These are phyloP conservation scores for Cladosporium sp. DNA, from an alignment of 2,329 filamentous ascomycete genomes.

Conservation along the genomic window DNA sequence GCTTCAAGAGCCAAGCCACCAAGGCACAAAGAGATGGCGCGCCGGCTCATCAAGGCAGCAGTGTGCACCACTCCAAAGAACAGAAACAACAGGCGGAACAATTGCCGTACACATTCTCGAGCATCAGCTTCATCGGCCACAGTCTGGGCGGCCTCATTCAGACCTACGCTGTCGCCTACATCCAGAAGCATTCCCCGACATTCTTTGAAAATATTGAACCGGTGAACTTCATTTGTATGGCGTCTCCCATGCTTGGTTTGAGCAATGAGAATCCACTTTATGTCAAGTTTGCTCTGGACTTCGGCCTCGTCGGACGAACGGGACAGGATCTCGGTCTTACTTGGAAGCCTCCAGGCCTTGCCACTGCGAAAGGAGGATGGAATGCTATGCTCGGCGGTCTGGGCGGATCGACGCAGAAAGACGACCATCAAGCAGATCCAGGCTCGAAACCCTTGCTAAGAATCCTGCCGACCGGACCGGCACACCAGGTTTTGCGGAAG, in stretches of 20 bases:
- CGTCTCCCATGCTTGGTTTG: constrained; percentile 79
- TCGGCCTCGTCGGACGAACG: constrained; percentile 90
- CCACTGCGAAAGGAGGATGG: constrained; percentile 78
- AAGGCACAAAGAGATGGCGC: constrained; percentile 43
- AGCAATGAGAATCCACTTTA: constrained; percentile 98
- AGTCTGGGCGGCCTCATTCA: constrained; percentile 86
- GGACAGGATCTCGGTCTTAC: constrained; percentile 92
- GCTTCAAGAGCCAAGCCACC: constrained; percentile 40
- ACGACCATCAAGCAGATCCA: constrained; percentile 54
- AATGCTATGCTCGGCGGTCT: constrained; percentile 78
- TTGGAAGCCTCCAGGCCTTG: constrained; percentile 83
- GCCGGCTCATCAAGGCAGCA: constrained; percentile 54
- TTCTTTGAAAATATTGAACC: constrained; percentile 85
- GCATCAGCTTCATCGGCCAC: constrained; percentile 91
- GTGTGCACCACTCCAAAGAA: constrained; percentile 46
- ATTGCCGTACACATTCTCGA: constrained; percentile 75
- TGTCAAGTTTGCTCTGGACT: constrained; percentile 92
- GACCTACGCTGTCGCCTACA: constrained; percentile 91
- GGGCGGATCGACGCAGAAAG: constrained; percentile 42
- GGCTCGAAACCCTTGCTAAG: constrained; percentile 83
- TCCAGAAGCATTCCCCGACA: constrained; percentile 86
- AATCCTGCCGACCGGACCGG: constrained; percentile 85
- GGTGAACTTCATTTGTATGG: constrained; percentile 83
- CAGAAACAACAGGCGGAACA: constrained; percentile 38
- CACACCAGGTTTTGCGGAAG: constrained; percentile 76